phyloP scores from a whole-genome alignment of 805 yeast genomes.

The Barnettozyma wickerhamii region DNA sequence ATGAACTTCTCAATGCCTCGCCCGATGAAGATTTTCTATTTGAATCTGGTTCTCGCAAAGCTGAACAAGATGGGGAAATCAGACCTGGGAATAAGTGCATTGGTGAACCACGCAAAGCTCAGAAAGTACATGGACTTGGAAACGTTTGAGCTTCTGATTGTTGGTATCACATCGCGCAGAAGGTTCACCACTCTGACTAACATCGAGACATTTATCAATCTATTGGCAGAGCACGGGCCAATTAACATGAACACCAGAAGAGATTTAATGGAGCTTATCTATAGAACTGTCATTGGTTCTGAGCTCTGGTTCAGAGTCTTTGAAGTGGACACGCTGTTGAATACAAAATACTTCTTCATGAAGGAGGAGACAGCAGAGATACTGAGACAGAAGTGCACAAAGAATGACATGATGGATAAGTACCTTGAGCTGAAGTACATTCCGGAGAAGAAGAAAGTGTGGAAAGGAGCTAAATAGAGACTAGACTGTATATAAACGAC shows the following conservation, averaged over 20 bases:
- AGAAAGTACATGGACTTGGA: slow-evolving; percentile 8
- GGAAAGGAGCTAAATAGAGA: no score
- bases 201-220: background rate
- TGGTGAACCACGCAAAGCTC: slow-evolving; percentile 3
- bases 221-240: background rate
- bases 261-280: background rate
- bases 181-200: background rate
- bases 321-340: slow-evolving; percentile 1
- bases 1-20: background rate
- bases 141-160: slow-evolving; percentile 3
- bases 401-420: background rate
- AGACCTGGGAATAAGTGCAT: slow-evolving; percentile 4
- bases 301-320: slow-evolving; percentile 16
- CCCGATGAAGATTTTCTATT: slow-evolving; percentile 13
- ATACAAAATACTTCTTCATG: slow-evolving; percentile 4
- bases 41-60: slow-evolving; percentile 14
- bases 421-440: background rate
- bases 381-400: background rate
- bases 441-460: background rate
- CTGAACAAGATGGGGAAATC: slow-evolving; percentile 3
- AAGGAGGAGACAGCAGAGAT: background rate
- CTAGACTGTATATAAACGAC: no score
- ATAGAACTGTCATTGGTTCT: slow-evolving; percentile 3
- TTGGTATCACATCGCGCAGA: background rate
- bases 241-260: background rate